These are phyloP conservation scores for Cercospora sesami DNA, from an alignment of 2,329 filamentous ascomycete species.

Conservation along the genomic window DNA sequence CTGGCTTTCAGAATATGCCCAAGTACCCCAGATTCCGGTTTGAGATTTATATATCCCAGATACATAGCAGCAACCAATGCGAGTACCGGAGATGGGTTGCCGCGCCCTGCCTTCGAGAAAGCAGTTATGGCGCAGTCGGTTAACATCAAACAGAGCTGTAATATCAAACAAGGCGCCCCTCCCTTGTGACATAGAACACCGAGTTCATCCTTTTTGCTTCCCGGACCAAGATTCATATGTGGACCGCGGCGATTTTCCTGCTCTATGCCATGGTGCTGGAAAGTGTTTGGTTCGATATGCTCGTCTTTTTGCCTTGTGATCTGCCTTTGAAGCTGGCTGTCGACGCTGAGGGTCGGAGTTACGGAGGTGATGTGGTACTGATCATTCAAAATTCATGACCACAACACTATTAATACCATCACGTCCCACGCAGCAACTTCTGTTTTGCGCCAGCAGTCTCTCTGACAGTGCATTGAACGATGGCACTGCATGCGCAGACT, in stretches of 20 bases:
- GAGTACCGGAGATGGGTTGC: not conserved
- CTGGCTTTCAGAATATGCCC: not conserved
- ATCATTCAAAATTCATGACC: not conserved
- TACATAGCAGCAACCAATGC: not conserved
- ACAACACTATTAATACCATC: not conserved
- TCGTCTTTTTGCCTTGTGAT: not conserved
- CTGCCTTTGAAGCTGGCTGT: not conserved
- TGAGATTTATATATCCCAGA: slow-evolving; percentile 4
- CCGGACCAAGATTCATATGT: not conserved
- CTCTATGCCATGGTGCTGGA: not conserved
- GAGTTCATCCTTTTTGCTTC: slow-evolving; percentile 4
- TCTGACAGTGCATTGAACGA: not conserved
- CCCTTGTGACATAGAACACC: slow-evolving; percentile 4
- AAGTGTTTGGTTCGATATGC: slow-evolving; percentile 4
- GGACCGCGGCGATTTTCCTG: not conserved
- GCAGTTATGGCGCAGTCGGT: not conserved
- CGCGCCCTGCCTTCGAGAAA: not conserved
- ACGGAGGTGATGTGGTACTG: not conserved
- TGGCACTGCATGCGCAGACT: not conserved
- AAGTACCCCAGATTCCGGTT: not conserved
- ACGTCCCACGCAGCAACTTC: not conserved
- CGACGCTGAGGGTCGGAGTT: not conserved
- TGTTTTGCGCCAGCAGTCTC: not conserved
- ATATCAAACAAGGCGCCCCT: not conserved
- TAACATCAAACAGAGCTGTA: not conserved